Evolutionary conservation across 2,329 filamentous ascomycete species (phyloP).

Genomic region (Cyphellophora attinorum): DNA sequence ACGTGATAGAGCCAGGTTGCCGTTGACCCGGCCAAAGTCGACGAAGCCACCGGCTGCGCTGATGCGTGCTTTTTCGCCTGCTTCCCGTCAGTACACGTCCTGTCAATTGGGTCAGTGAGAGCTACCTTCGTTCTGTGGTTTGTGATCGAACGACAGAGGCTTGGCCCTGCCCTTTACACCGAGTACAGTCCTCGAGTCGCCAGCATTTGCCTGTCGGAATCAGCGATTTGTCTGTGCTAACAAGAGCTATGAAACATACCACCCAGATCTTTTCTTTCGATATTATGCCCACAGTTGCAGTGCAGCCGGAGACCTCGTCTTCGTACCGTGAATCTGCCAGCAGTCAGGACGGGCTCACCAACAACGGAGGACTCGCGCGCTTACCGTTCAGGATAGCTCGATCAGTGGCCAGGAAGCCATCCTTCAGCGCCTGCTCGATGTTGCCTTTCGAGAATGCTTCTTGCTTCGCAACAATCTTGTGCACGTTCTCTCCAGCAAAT

Average conservation of each 20-base stretch:
- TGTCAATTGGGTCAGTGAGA: background rate
- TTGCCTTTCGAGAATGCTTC: slow-evolving; percentile 85
- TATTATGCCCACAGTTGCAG: slow-evolving; percentile 82
- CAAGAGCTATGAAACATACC: slow-evolving; percentile 46
- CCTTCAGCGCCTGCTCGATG: slow-evolving; percentile 91
- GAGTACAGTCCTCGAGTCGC: slow-evolving; percentile 88
- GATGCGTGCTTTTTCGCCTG: slow-evolving; percentile 92
- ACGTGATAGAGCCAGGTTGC: slow-evolving; percentile 90
- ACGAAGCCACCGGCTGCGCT: slow-evolving; percentile 94
- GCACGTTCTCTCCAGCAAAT: slow-evolving; percentile 85
- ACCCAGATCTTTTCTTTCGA: slow-evolving; percentile 89
- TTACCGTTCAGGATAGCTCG: slow-evolving; percentile 90
- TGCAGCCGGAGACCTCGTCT: slow-evolving; percentile 96
- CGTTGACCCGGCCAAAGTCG: slow-evolving; percentile 96
- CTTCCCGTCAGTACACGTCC: slow-evolving; percentile 14
- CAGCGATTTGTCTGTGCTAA: slow-evolving; percentile 12
- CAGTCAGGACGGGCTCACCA: slow-evolving; percentile 12
- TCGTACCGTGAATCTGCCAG: slow-evolving; percentile 83
- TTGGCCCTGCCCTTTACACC: slow-evolving; percentile 96
- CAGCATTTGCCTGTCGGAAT: slow-evolving; percentile 72
- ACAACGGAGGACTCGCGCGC: slow-evolving; percentile 3
- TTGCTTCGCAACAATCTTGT: slow-evolving; percentile 90
- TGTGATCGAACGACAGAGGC: slow-evolving; percentile 97
- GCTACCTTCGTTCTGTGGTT: slow-evolving; percentile 91
- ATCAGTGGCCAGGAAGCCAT: slow-evolving; percentile 93